Conservation (phyloP, 2,329 filamentous ascomycete species). For the Epichloe scottii region DNA sequence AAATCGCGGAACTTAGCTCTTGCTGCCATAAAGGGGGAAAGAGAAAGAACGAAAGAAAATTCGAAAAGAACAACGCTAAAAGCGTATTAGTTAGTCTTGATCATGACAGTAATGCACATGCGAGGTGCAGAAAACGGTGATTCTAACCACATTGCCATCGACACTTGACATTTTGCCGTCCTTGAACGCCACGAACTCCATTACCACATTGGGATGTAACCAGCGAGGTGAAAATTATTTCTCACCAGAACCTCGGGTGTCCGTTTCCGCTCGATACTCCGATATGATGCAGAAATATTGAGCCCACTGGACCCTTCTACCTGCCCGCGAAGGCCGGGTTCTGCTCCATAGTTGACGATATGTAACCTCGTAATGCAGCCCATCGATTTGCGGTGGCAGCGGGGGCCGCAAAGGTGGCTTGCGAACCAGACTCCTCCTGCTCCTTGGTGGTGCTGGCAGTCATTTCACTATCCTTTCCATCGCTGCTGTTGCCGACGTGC, state of each 20-base stretch:
- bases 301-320: neutral
- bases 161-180: neutral
- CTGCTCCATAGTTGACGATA: slow-evolving; percentile 79
- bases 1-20: neutral
- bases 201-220: neutral
- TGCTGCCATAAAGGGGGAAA: neutral
- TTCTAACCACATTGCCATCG: neutral
- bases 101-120: neutral
- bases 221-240: no score
- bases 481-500: slow-evolving; percentile 6
- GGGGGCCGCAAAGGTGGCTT: slow-evolving; percentile 4
- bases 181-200: slow-evolving; percentile 1
- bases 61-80: neutral
- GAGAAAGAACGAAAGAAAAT: neutral
- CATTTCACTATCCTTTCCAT: slow-evolving; percentile 9
- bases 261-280: no score
- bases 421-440: neutral
- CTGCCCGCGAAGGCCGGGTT: slow-evolving; percentile 55
- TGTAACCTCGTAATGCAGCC: slow-evolving; percentile 72
- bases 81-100: neutral
- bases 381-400: slow-evolving; percentile 49
- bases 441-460: slow-evolving; percentile 3
- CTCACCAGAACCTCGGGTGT: no score
- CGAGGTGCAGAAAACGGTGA: neutral
- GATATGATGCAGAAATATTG: neutral